These are phyloP conservation scores for Polygonum aviculare DNA, from an alignment of 148 eudicot genomes.

Conservation along the genomic window DNA sequence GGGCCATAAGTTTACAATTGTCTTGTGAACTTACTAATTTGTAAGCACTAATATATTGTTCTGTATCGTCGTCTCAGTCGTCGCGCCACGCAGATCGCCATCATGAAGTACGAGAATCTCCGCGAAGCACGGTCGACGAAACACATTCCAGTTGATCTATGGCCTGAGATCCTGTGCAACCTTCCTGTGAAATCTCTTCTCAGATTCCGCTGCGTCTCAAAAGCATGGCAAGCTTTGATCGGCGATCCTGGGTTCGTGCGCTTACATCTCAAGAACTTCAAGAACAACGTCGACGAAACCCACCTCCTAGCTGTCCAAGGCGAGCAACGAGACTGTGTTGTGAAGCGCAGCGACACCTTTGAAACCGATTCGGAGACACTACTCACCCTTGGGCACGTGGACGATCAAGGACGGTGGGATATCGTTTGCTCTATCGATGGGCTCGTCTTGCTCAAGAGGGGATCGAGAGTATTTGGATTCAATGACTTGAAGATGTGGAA, in stretches of 20 bases:
- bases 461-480: too few species aligned
- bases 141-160: background rate
- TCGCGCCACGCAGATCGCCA: too few species aligned
- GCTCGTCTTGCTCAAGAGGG: too few species aligned
- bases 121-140: too few species aligned
- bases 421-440: background rate
- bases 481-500: too few species aligned
- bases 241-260: background rate
- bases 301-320: background rate
- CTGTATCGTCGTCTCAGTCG: too few species aligned
- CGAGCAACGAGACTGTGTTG: background rate
- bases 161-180: background rate
- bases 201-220: background rate
- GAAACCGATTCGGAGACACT: background rate
- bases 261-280: background rate
- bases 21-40: too few species aligned
- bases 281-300: background rate
- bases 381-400: too few species aligned
- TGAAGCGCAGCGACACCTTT: background rate
- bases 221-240: background rate
- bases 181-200: background rate
- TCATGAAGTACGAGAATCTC: too few species aligned
- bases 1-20: too few species aligned
- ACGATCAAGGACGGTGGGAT: background rate
- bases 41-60: too few species aligned